Percentiles rank a stretch among this genome's conserved stretches.
These are phyloP conservation scores for Talaromyces sp. DNA, from an alignment of 2,329 filamentous ascomycete genomes.

Conservation along the genomic window DNA sequence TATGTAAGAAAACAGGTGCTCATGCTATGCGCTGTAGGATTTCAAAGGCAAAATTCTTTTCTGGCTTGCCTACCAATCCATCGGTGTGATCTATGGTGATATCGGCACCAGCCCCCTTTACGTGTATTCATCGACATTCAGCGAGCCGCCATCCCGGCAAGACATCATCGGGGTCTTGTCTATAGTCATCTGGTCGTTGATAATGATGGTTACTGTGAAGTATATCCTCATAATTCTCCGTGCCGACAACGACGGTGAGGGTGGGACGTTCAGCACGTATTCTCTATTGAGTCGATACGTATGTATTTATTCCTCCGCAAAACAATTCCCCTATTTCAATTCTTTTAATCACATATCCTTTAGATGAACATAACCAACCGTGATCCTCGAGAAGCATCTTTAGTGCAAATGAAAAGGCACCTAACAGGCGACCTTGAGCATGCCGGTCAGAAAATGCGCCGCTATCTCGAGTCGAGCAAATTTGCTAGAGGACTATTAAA, in stretches of 20 bases:
- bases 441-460: conserved; percentile 40
- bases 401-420: conserved; percentile 46
- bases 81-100: conserved; percentile 56
- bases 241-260: conserved; percentile 55
- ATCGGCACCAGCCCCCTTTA: conserved; percentile 56
- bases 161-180: conserved; percentile 52
- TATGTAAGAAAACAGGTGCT: neutral
- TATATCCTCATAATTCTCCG: conserved; percentile 51
- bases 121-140: conserved; percentile 53
- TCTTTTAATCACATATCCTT: neutral
- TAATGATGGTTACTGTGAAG: conserved; percentile 56
- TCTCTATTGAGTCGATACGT: conserved; percentile 50
- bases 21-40: neutral
- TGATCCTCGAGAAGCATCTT: conserved; percentile 46
- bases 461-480: conserved; percentile 43
- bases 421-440: conserved; percentile 42
- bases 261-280: conserved; percentile 53
- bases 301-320: conserved; percentile 13
- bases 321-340: neutral
- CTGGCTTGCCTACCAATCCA: conserved; percentile 51
- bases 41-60: neutral
- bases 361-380: conserved; percentile 50
- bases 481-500: conserved; percentile 46
- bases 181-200: conserved; percentile 52
- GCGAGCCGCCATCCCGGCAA: conserved; percentile 36